A percentile compares a stretch with the other conserved stretches of the same genome.
phyloP scores from a whole-genome alignment of 1,284 basidiomycete genomes.

The Tilletia walkeri region DNA sequence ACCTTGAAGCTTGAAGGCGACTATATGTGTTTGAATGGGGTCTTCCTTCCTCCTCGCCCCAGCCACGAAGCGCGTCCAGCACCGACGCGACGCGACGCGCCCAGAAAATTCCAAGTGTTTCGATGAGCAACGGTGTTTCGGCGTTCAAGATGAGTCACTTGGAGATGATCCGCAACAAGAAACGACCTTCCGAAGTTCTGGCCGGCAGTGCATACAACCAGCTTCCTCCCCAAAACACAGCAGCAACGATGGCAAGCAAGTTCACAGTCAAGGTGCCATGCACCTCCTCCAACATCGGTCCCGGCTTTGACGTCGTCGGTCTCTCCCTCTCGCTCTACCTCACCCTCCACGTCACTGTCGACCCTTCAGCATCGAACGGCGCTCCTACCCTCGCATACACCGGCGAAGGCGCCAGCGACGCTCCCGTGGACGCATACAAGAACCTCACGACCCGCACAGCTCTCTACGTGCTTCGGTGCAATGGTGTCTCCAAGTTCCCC shows the following conservation, averaged over 20 bases:
- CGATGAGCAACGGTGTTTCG: no score
- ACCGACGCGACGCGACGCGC: no score
- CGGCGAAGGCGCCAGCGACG: constrained; percentile 84
- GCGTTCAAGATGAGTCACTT: no score
- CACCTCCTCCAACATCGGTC: constrained; percentile 96
- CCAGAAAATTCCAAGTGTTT: no score
- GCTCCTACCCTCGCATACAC: constrained; percentile 72
- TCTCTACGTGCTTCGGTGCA: constrained; percentile 90
- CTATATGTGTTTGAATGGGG: no score
- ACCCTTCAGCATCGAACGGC: constrained; percentile 22
- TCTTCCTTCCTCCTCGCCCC: no score
- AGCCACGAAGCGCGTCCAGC: no score
- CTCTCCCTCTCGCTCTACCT: constrained; percentile 88
- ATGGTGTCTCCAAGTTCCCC: constrained; percentile 74
- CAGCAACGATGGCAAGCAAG: background rate
- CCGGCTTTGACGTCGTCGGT: constrained; percentile 97
- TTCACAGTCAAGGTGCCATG: constrained; percentile 80
- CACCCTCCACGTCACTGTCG: constrained; percentile 68
- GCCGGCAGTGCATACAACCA: no score
- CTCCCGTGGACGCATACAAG: constrained; percentile 91
- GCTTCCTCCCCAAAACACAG: no score
- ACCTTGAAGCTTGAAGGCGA: no score
- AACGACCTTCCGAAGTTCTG: no score
- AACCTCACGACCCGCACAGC: constrained; percentile 97
- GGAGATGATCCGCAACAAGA: no score